These are phyloP conservation scores for Carex kokanica DNA, from an alignment of 176 grass and related monocot species.

Conservation along the genomic window DNA sequence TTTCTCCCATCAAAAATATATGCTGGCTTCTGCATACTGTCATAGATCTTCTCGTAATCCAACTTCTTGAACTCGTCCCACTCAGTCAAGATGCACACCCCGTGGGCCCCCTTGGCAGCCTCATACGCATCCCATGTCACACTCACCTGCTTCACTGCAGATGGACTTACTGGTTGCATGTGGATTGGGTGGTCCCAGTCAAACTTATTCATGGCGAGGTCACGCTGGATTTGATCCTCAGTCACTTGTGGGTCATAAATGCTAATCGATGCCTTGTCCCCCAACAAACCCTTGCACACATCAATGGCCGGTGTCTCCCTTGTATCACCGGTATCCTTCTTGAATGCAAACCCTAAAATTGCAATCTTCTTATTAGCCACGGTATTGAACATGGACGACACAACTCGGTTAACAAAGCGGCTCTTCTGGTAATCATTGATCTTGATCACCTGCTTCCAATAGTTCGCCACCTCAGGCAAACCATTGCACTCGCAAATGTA, in stretches of 20 bases:
- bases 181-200: constrained; percentile 95
- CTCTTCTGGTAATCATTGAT: constrained; percentile 98
- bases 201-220: constrained; percentile 91
- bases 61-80: constrained; percentile 86
- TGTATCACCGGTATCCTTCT: constrained; percentile 92
- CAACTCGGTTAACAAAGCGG: constrained; percentile 86
- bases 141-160: constrained; percentile 79
- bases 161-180: constrained; percentile 79
- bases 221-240: constrained; percentile 81
- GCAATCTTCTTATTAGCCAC: constrained; percentile 83
- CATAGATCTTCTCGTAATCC: constrained; percentile 76
- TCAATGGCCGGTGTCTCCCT: constrained; percentile 89
- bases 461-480: constrained; percentile 82
- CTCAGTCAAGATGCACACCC: constrained; percentile 80
- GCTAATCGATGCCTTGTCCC: constrained; percentile 77
- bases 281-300: constrained; percentile 78
- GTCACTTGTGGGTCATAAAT: constrained; percentile 91
- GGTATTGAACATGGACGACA: constrained; percentile 90
- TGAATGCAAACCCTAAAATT: constrained; percentile 86
- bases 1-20: constrained; percentile 79
- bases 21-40: constrained; percentile 88
- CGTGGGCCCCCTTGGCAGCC: constrained; percentile 72
- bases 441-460: constrained; percentile 99
- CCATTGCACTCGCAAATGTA: constrained; percentile 97
- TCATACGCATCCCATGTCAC: constrained; percentile 81